Conservation (phyloP, 257 asterid species). For the Nicotiana tabacum region DNA sequence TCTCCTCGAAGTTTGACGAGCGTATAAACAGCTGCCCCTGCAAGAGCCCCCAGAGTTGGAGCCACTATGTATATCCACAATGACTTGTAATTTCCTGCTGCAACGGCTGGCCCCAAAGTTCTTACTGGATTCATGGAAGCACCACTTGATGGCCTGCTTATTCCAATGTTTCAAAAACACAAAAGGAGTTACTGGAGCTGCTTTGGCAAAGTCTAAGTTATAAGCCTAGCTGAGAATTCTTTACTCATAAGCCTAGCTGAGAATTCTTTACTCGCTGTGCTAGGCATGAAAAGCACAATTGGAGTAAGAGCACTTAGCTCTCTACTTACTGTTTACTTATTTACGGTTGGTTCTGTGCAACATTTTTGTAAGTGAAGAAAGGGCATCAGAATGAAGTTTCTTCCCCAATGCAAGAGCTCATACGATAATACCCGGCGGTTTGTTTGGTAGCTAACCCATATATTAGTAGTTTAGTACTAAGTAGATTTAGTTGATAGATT, state of each 20-base stretch:
- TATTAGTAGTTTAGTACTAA: background rate
- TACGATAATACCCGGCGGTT: background rate
- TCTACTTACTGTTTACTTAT: background rate
- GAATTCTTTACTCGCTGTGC: background rate
- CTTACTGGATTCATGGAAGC: constrained; percentile 92
- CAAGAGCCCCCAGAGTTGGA: constrained; percentile 78
- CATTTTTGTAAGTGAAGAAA: background rate
- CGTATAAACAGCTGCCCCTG: constrained; percentile 58
- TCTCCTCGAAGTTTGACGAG: constrained; percentile 25
- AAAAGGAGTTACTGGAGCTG: background rate
- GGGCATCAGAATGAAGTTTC: background rate
- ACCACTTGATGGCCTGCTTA: constrained; percentile 68
- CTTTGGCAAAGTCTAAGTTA: background rate
- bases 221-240: background rate
- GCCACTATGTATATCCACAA: constrained; percentile 81
- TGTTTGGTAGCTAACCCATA: background rate
- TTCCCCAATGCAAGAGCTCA: background rate
- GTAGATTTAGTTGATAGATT: background rate
- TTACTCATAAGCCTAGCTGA: background rate
- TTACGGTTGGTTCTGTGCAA: background rate
- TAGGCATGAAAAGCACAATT: background rate
- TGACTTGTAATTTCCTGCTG: constrained; percentile 76
- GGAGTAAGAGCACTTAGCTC: background rate
- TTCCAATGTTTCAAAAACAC: background rate
- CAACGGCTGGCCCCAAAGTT: constrained; percentile 86